A percentile compares a stretch with the other conserved stretches of the same genome.
phyloP scores from a whole-genome alignment of 2,329 filamentous ascomycete genomes.

The Fonsecaea erecta region DNA sequence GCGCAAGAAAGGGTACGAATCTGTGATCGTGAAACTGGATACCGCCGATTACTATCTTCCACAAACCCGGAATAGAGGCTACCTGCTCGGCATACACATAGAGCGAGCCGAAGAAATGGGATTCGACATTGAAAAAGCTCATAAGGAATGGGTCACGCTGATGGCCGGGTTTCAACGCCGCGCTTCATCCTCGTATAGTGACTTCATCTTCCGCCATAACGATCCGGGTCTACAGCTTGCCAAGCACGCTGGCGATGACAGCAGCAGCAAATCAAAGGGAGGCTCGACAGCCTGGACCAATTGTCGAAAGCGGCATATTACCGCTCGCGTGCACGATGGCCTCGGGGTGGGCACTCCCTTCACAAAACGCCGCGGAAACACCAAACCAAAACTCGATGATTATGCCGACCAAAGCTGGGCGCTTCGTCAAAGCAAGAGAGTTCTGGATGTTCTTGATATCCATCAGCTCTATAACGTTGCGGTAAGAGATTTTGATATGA shows the following conservation, averaged over 20 bases:
- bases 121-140: conserved; percentile 38
- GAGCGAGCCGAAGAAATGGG: conserved; percentile 35
- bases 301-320: conserved; percentile 65
- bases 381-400: conserved; percentile 59
- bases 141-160: conserved; percentile 49
- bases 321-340: conserved; percentile 55
- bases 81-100: conserved; percentile 62
- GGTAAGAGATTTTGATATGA: conserved; percentile 59
- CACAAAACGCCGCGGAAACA: conserved; percentile 64
- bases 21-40: conserved; percentile 59
- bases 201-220: conserved; percentile 64
- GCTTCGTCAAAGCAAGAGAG: conserved; percentile 59
- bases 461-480: conserved; percentile 57
- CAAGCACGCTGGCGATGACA: conserved; percentile 40
- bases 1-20: conserved; percentile 60
- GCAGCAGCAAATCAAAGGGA: conserved; percentile 40
- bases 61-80: conserved; percentile 67
- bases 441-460: conserved; percentile 70
- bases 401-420: conserved; percentile 60
- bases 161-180: conserved; percentile 58
- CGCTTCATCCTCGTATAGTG: conserved; percentile 66
- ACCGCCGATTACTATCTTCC: conserved; percentile 75
- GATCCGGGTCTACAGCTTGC: conserved; percentile 54
- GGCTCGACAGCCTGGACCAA: conserved; percentile 57
- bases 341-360: conserved; percentile 63